Base-by-base conservation (phyloP, 2,329 filamentous ascomycete genomes). In the Metarhizium album region DNA sequence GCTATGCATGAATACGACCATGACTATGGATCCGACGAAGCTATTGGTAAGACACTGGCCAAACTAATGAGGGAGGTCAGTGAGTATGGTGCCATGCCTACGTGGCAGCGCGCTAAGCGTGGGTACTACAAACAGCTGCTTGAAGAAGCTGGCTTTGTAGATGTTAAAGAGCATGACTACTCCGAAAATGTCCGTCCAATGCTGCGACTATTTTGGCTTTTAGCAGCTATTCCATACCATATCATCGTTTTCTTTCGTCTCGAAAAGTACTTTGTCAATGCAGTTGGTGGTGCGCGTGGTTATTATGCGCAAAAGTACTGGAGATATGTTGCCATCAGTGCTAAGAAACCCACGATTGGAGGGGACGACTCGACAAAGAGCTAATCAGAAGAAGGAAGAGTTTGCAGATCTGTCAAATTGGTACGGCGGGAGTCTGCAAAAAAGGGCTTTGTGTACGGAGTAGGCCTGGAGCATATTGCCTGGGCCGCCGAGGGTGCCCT, bases 1-100 rank as follows among this genome's bases (percentile, higher is more conserved):
- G 70, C 66, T 1, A 58, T 74, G 45, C 67, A 70, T 56, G 74
- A 78, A 54, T 75, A 75, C 55, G 71, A 75, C 51, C 68, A 76
- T 53, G 61, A 65, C 22, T 60, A 70, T 47, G 48, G 51, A n/a
- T 53, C 47, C 20, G 55, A 56, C 8, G 49, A 53, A 52, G 38
- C 54, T 61, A 67, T 52, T 55, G 63, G 20, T 47, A 48, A 48
- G 50, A 50, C 31, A 37, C 48, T 66, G 48, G 60, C 59, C 9
- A 49, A 59, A 6, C 62, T 61, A 4, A 67, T 68, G 65, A 52
- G 51, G 5, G 58, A 64, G 46, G 64, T 75, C 23, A 74, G 73
- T 54, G 59, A 69, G 43, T 65, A 67, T 43, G 64, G 70, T 1
- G 67, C 70, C 14, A 75, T 76, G 73, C 72, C 71, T 14, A 69